Base-by-base conservation (phyloP, 2,329 filamentous ascomycete genomes). In the Pseudogymnoascus pannorum region DNA sequence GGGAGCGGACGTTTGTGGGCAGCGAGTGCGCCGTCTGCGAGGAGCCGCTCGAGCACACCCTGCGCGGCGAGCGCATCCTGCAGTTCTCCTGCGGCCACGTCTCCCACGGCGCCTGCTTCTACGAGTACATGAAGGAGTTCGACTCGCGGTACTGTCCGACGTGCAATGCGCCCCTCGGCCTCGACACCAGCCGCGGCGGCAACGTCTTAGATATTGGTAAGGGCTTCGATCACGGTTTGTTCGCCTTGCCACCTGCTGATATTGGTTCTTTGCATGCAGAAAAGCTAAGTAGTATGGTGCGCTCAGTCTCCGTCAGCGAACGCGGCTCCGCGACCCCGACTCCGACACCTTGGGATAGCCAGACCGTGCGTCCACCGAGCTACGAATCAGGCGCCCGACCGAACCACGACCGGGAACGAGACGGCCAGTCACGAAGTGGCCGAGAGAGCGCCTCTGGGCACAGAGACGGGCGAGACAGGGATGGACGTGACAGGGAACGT, bases 81-180 rank as follows among this genome's bases (percentile, higher is more conserved):
- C 94, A 97, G 73, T 94, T 99, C 70, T 95, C 92, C 5, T 99
- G 94, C 75, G 85, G 87, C n/a, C 94, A 99, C 75, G 93, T 99
- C 63, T 92, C 93, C 9, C 94, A 99, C 73, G 94, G 97, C 75
- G 94, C 93, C 35, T 99, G 94, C 76, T 97, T 99, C 73, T 97
- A 97, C 77, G 94, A 99, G 75, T 97, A 95, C 72, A 96, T 99
- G 69, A 89, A 91, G 70, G 93, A 97, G 71, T 89, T 93, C 63
- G 92, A 97, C 68, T 90, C 90, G 60, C 92, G 97, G 70, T 92
- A 91, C 71, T 99, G 94, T 75, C 94, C 94, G 26, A 89, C 90
- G 66, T 99, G 94, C 75, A 89, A 96, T 78, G 89, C 92, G 66
- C 92, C 94, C 18, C 78, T 99, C 59, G 91, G 92, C 64, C 79